These are phyloP conservation scores for Microbotryum lychnidis-dioicae DNA, from an alignment of 1,284 basidiomycete genomes.

Conservation along the genomic window DNA sequence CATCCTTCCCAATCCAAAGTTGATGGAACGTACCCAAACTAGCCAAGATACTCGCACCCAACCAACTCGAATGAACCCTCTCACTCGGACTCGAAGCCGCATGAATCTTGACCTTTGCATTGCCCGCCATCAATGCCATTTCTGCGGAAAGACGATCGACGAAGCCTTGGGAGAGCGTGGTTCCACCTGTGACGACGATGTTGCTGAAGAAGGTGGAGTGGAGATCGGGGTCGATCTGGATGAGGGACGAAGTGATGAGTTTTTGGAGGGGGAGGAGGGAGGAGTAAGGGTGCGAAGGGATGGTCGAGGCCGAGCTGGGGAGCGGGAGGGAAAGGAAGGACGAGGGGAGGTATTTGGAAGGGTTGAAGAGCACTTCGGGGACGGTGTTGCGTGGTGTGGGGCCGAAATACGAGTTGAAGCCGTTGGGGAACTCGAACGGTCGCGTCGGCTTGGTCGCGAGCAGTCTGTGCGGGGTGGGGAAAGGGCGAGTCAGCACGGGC, in stretches of 20 bases:
- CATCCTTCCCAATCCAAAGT: conserved; percentile 36
- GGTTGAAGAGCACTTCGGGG: conserved; percentile 83
- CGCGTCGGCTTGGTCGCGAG: conserved; percentile 50
- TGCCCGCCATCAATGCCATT: conserved; percentile 64
- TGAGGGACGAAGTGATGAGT: conserved; percentile 18
- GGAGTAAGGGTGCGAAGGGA: conserved; percentile 59
- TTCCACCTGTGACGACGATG: conserved; percentile 89
- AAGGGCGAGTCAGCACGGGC: conserved; percentile 32
- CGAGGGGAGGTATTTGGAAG: conserved; percentile 55
- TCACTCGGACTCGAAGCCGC: conserved; percentile 52
- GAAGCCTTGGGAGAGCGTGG: conserved; percentile 76
- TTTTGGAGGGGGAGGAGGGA: conserved; percentile 68
- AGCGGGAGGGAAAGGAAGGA: conserved; percentile 35
- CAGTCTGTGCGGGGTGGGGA: conserved; percentile 46
- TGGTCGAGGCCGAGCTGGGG: conserved; percentile 49
- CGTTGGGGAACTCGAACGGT: conserved; percentile 89
- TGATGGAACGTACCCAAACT: conserved; percentile 91
- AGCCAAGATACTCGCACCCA: conserved; percentile 85
- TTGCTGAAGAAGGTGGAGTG: conserved; percentile 83
- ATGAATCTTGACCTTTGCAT: conserved; percentile 41
- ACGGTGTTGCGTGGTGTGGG: conserved; percentile 65
- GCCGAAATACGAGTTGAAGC: conserved; percentile 79
- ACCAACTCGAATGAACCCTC: conserved; percentile 80
- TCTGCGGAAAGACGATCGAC: conserved; percentile 76
- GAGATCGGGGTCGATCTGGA: conserved; percentile 74